Evolutionary conservation across 176 grass and related monocot species (phyloP), one percentile per base, ranked within the genome.

Genomic region (Puccinellia tenuiflora): DNA sequence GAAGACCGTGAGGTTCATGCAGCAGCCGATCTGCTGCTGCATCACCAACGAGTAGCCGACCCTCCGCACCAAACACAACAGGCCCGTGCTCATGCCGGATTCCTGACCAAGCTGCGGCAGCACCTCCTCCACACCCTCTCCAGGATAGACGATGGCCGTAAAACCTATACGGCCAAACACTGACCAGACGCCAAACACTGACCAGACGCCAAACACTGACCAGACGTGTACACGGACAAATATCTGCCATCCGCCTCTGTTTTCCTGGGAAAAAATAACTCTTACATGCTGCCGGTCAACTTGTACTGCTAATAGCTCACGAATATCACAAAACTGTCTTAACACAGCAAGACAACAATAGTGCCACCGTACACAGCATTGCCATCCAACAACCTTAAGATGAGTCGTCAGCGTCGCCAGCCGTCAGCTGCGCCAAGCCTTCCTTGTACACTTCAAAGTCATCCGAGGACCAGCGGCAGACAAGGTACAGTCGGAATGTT

Each of bases 381-480:
- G 9, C n/a, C 61, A 18, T 2, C 26, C 6, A 81, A 28, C 20
- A 57, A 42, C 28, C 63, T 91, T 88, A 94, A 68, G 92, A 82
- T 4, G 79, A 95, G 18, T 92, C 89, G 16, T 91, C 83, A 34
- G 25, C 83, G 14, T 93, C 92, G 6, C 86, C 79, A 57, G 45
- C 79, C 73, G 10, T n/a, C 51, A 86, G 54, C 10, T 85, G 85
- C 25, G 83, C 83, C 77, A 98, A 80, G 0, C 87, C 93, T 82
- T 93, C 91, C 75, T 84, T 93, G 72, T 98, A 95, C 25, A 81
- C 77, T 84, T 98, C 96, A 50, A 95, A 93, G 71, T 95, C 85
- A 65, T 98, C 92, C 1, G 81, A 35, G 1, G 87, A 84, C 92
- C 96, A 98, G 43, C 87, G 86, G 68, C 91, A 93, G 7, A 98